phyloP scores from a whole-genome alignment of 257 asterid species.

The Ajuga chamaepitys region DNA sequence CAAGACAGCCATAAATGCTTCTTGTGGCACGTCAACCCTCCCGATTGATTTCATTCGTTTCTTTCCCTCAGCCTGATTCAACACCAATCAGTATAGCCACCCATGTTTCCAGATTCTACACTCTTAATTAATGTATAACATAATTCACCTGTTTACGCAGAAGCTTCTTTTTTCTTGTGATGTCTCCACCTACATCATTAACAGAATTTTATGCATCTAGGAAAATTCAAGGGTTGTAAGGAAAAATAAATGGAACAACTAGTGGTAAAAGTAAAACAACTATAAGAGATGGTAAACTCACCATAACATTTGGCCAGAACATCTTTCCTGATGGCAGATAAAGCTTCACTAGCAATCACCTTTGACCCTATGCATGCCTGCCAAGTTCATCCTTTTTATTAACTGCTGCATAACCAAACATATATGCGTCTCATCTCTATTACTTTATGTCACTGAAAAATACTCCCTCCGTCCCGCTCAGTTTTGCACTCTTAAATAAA shows the following conservation, averaged over 20 bases:
- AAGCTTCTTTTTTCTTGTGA: constrained; percentile 89
- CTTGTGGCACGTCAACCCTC: constrained; percentile 93
- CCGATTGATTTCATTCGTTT: constrained; percentile 97
- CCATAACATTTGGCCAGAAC: constrained; percentile 99
- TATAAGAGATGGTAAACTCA: constrained; percentile 35
- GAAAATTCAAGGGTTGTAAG: background rate
- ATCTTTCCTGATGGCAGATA: constrained; percentile 96
- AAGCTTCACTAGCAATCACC: constrained; percentile 95
- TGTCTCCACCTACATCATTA: constrained; percentile 76
- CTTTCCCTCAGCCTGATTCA: constrained; percentile 96
- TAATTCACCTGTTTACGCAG: constrained; percentile 74
- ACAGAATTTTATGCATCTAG: background rate
- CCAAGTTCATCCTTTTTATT: too few relatives aligned
- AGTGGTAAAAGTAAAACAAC: background rate
- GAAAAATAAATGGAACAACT: background rate
- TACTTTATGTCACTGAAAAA: too few relatives aligned
- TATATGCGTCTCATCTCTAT: too few relatives aligned
- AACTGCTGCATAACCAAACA: too few relatives aligned
- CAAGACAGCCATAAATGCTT: constrained; percentile 98
- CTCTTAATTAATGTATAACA: background rate
- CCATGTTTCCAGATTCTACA: background rate
- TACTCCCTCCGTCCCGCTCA: too few relatives aligned
- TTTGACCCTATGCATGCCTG: constrained; percentile 96
- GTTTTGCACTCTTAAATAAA: too few relatives aligned
- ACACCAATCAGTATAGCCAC: constrained; percentile 4